These are phyloP conservation scores for Lumnitzera littorea DNA, from an alignment of 345 rosid species.

Conservation along the genomic window DNA sequence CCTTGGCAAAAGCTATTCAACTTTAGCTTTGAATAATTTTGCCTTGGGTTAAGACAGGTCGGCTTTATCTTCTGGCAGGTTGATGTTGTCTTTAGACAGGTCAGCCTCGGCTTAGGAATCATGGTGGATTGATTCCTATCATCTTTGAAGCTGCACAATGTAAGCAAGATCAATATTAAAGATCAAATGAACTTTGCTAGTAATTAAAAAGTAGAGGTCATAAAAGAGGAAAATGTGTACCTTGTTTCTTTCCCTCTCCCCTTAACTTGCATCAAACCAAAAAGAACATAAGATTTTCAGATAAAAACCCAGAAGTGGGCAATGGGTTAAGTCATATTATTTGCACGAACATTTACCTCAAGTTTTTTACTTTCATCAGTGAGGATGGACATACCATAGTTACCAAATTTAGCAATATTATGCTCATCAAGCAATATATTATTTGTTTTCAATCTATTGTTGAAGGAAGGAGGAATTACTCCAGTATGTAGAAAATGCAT, in stretches of 20 bases:
- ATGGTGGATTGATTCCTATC: too few species aligned
- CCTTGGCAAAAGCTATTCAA: too few species aligned
- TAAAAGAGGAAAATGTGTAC: slow-evolving; percentile 22
- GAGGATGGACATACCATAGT: slow-evolving; percentile 76
- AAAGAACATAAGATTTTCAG: slow-evolving; percentile 3
- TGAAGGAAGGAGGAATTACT: slow-evolving; percentile 67
- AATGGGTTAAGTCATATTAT: neutral
- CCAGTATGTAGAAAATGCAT: slow-evolving; percentile 91
- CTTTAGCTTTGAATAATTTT: too few species aligned
- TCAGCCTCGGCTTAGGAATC: too few species aligned
- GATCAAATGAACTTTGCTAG: neutral
- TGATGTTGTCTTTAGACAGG: too few species aligned
- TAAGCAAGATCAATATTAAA: too few species aligned
- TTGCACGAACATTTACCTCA: slow-evolving; percentile 39
- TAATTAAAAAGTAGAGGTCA: neutral
- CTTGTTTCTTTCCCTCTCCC: slow-evolving; percentile 46
- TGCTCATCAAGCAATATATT: slow-evolving; percentile 91
- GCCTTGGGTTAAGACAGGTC: too few species aligned
- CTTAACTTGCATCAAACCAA: slow-evolving; percentile 46
- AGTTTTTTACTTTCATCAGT: slow-evolving; percentile 54
- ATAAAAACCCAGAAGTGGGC: too few species aligned
- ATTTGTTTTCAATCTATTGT: slow-evolving; percentile 62
- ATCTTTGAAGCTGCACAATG: too few species aligned
- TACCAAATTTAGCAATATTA: slow-evolving; percentile 80
- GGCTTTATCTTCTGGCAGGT: too few species aligned